Evolutionary conservation across 768 basidiomycete genomes (phyloP), one percentile per base, ranked within the genome.

Genomic region (Amanita subjunquillea): DNA sequence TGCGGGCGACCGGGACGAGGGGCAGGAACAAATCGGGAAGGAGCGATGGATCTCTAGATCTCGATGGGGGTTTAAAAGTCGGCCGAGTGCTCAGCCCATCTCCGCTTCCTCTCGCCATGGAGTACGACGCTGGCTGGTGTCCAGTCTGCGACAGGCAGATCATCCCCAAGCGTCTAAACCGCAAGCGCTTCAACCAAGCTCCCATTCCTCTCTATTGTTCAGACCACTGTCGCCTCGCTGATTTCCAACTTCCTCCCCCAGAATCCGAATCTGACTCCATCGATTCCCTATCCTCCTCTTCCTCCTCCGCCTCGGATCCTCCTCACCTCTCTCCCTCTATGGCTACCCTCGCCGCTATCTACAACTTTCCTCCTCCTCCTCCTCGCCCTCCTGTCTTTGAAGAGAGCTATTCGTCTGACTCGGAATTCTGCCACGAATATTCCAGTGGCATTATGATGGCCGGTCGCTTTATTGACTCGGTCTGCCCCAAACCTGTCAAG

Each of bases 181-280:
- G 30, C 30, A 58, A 63, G 66, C 58, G 63, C 34, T 73, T 90
- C 69, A 86, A 88, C 69, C 86, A 86, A 64, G 73, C 74, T 1
- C 87, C 86, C n/a, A 80, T 78, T 1, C 87, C 87, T 17, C 76
- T 91, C 54, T 91, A 91, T 69, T 91, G 88, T 67, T 90, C 87
- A 1, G 85, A 87, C 56, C 77, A 83, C 60, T 91, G 88, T 63
- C 73, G 78, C 55, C 64, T 82, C 39, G 68, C 69, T 38, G 88
- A 91, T 64, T 62, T 82, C 58, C 69, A 71, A 59, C 64, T 30
- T 1, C 30, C 30, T 3, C 64, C 4, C 23, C 48, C 25, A 65
- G 63, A 66, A 23, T 66, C 69, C 25, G 69, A 70, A 51, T 72
- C 73, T 54, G 72, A 75, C 43, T 50, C 54, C 38, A 42, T 59